These are phyloP conservation scores for Phialophora verrucosa DNA, from an alignment of 2,329 filamentous ascomycete species.

Conservation along the genomic window DNA sequence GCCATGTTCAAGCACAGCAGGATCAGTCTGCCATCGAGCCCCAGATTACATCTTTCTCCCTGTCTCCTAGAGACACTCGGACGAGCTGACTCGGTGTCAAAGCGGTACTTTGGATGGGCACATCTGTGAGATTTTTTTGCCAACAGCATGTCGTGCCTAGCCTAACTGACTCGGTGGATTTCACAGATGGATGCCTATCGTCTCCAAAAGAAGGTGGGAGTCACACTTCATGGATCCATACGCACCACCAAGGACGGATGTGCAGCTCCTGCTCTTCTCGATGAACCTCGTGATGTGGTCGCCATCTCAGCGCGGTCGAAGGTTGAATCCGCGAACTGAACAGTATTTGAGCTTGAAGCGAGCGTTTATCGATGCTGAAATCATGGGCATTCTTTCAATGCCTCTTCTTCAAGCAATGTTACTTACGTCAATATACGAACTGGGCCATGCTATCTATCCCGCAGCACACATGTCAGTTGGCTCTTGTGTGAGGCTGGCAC, in stretches of 20 bases:
- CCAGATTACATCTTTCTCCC: constrained; percentile 16
- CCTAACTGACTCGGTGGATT: constrained; percentile 10
- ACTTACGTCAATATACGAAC: constrained; percentile 43
- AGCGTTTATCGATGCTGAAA: constrained; percentile 39
- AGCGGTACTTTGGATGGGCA: constrained; percentile 8
- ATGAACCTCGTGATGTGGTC: constrained; percentile 19
- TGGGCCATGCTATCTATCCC: constrained; percentile 46
- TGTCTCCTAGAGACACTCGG: neutral
- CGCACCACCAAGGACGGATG: constrained; percentile 32
- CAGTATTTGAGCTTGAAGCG: constrained; percentile 40
- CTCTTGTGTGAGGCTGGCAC: constrained; percentile 29
- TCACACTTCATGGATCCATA: constrained; percentile 33
- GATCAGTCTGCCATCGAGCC: constrained; percentile 4
- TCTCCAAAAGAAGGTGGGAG: constrained; percentile 25
- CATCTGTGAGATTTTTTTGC: neutral
- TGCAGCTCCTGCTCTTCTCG: constrained; percentile 15
- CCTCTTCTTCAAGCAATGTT: constrained; percentile 42
- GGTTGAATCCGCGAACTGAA: constrained; percentile 20
- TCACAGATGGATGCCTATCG: constrained; percentile 35
- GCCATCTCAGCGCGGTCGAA: constrained; percentile 9
- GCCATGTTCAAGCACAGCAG: constrained; percentile 17
- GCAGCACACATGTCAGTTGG: constrained; percentile 42
- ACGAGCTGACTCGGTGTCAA: constrained; percentile 6
- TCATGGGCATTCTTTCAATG: constrained; percentile 37
- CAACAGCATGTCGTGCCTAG: too few species aligned